Conservation (phyloP, 805 yeast species). For the Wickerhamiella azyma region DNA sequence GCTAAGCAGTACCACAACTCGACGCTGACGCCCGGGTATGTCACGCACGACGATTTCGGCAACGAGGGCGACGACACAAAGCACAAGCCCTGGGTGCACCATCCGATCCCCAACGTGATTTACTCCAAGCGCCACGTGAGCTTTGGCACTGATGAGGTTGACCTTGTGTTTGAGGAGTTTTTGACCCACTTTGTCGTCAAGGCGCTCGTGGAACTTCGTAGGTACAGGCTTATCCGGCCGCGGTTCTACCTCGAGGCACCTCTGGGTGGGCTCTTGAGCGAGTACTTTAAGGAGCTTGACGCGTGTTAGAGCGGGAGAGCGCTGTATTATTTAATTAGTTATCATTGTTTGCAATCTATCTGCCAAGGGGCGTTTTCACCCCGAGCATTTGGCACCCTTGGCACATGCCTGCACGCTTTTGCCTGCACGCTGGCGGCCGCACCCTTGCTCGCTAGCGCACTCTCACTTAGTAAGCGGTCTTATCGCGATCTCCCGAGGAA, state of each 20-base stretch:
- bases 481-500: background rate
- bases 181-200: conserved; percentile 38
- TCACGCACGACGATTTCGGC: conserved; percentile 76
- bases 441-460: too few relatives aligned
- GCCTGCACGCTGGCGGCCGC: too few relatives aligned
- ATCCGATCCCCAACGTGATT: conserved; percentile 68
- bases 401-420: too few relatives aligned
- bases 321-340: too few relatives aligned
- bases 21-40: conserved; percentile 47
- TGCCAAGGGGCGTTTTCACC: too few relatives aligned
- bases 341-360: too few relatives aligned
- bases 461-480: too few relatives aligned
- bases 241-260: conserved; percentile 1
- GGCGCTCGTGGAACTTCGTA: conserved; percentile 30
- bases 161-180: conserved; percentile 70
- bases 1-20: background rate
- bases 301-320: conserved; percentile 1
- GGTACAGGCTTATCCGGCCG: conserved; percentile 5
- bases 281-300: background rate
- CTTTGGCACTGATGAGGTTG: conserved; percentile 31
- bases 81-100: conserved; percentile 44
- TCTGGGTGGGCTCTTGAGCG: conserved; percentile 2
- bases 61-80: conserved; percentile 71
- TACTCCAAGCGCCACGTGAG: conserved; percentile 30
- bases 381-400: too few relatives aligned